phyloP scores from a whole-genome alignment of 2,329 filamentous ascomycete species.

The Penicillium sp. region DNA sequence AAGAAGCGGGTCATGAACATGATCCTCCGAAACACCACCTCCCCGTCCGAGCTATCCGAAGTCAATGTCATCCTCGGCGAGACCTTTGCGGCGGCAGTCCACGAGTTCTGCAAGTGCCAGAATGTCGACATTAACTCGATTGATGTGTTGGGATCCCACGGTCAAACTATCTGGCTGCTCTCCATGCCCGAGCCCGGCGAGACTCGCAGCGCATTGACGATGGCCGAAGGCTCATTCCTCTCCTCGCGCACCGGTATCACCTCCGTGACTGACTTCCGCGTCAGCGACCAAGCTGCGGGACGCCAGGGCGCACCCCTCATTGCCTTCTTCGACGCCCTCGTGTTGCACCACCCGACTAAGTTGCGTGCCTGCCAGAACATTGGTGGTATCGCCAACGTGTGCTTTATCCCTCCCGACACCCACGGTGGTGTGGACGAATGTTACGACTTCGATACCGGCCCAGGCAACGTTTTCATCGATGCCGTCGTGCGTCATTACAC shows the following conservation, averaged over 20 bases:
- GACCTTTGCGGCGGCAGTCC: conserved; percentile 52
- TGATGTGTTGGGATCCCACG: conserved; percentile 55
- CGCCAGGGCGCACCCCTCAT: conserved; percentile 55
- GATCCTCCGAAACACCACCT: conserved; percentile 52
- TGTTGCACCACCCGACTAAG: conserved; percentile 55
- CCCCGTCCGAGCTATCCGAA: conserved; percentile 52
- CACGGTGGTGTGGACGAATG: conserved; percentile 32
- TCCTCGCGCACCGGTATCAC: conserved; percentile 55
- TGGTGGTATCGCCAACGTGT: conserved; percentile 58
- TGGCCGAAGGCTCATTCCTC: conserved; percentile 56
- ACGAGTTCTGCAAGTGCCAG: conserved; percentile 48
- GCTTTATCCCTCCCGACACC: conserved; percentile 36
- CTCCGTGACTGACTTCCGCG: conserved; percentile 55
- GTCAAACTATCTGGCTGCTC: conserved; percentile 56
- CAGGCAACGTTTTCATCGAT: conserved; percentile 55
- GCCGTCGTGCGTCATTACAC: conserved; percentile 54
- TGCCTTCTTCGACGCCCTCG: conserved; percentile 54
- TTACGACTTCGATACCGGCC: conserved; percentile 55
- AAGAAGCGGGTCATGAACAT: conserved; percentile 56
- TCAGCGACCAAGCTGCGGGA: conserved; percentile 55
- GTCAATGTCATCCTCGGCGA: conserved; percentile 57
- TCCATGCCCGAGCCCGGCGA: conserved; percentile 50
- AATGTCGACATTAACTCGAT: conserved; percentile 45
- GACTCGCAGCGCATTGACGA: conserved; percentile 49
- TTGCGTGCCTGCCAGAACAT: conserved; percentile 59